Evolutionary conservation across 2,329 filamentous ascomycete genomes (phyloP), one percentile per base, ranked within the genome.

Genomic region (Phyllosticta paracitricarpa): DNA sequence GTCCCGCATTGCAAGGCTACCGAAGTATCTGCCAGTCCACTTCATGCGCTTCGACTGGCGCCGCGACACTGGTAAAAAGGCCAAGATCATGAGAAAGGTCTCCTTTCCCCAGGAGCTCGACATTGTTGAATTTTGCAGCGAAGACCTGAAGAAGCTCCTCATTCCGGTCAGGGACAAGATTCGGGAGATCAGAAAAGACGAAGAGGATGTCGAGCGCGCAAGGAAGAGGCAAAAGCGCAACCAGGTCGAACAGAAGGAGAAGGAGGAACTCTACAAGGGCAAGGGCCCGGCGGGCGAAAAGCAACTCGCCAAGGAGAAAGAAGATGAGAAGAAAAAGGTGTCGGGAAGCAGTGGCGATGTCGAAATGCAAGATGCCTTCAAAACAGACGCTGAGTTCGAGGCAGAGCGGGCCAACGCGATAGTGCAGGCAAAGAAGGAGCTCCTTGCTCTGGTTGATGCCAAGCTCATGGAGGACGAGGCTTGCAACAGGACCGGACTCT

Each of bases 41-140:
- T 96, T 99, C 73, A 89, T 99, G 61, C 90, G 94, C 65, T 99
- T 99, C 78, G 97, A 93, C 79, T 99, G 94, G 94, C 93, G 96
- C 72, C 86, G 88, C 55, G 91, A 96, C 67, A 91, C 90, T 3
- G 88, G 95, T 75, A 97, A 97, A 80, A 99, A 99, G 81, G 92
- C 93, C 66, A 99, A 99, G 82, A 99, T 99, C 68, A 93, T 99
- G 89, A 89, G 92, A 72, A 99, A 97, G 77, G 94, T 99, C 62
- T 93, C 91, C 0, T 99, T 99, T 72, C 93, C 93, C 6, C 86
- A 89, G 57, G 94, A 99, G 75, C 80, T 99, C 35, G 94, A 99
- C 70, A 85, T 90, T 51, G 86, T 96, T 24, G 94, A 99, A 72
- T 97, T 96, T 76, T 99, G 94, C 75, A 93, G 92, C 12, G 92